These are phyloP conservation scores for Pleurotus citrinopileatus DNA, from an alignment of 768 basidiomycete genomes.

Conservation along the genomic window DNA sequence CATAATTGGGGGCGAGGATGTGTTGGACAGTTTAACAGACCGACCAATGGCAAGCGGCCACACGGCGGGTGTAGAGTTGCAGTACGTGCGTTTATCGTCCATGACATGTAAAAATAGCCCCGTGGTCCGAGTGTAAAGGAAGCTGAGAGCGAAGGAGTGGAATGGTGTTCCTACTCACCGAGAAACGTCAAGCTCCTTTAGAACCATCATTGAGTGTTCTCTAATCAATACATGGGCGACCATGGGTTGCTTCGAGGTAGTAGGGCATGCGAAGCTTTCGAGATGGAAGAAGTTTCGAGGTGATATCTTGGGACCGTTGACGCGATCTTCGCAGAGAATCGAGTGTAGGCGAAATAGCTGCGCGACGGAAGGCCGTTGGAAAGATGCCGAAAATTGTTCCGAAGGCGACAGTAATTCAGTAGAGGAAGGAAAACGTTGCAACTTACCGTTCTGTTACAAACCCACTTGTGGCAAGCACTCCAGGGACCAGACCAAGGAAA, in stretches of 20 bases:
- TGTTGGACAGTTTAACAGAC: no score
- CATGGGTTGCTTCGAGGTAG: slow-evolving; percentile 19
- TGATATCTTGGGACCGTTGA: slow-evolving; percentile 61
- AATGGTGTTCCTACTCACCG: background rate
- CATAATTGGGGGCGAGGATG: no score
- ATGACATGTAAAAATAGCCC: no score
- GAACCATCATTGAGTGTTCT: slow-evolving; percentile 65
- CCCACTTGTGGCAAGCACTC: slow-evolving; percentile 57
- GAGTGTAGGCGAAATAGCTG: slow-evolving; percentile 90
- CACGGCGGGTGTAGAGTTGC: no score
- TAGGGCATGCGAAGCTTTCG: slow-evolving; percentile 6
- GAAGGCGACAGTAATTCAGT: slow-evolving; percentile 37
- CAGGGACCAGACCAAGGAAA: slow-evolving; percentile 71
- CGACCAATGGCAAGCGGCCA: no score
- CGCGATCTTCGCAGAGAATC: slow-evolving; percentile 73
- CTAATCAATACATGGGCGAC: slow-evolving; percentile 67
- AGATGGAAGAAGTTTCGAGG: slow-evolving; percentile 50
- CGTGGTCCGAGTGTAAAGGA: no score
- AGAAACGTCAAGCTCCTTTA: slow-evolving; percentile 66
- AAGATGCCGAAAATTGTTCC: slow-evolving; percentile 62
- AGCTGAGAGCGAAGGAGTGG: no score
- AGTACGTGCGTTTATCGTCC: no score
- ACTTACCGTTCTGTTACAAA: slow-evolving; percentile 45
- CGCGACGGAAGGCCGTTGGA: slow-evolving; percentile 71
- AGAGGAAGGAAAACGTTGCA: background rate